phyloP scores from a whole-genome alignment of 2,329 filamentous ascomycete species.

The Penicillium sp. region DNA sequence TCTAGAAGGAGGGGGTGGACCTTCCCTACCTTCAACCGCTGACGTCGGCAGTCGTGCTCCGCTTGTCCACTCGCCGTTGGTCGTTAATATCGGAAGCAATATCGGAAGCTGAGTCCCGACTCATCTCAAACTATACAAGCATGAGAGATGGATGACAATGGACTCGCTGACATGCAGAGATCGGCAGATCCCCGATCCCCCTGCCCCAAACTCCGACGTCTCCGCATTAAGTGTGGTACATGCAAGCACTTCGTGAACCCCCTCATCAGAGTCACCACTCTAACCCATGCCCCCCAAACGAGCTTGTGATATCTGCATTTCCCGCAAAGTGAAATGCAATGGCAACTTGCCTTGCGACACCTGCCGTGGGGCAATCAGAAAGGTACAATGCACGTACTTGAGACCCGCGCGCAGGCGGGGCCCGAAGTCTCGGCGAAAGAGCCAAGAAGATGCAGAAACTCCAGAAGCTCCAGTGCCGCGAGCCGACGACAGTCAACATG shows the following conservation, averaged over 20 bases:
- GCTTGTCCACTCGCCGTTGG: not conserved
- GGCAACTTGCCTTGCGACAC: constrained; percentile 32
- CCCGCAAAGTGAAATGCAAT: constrained; percentile 33
- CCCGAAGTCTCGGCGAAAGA: constrained; percentile 25
- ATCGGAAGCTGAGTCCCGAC: no score
- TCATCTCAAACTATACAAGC: no score
- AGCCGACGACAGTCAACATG: not conserved
- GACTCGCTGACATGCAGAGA: not conserved
- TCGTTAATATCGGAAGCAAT: no score
- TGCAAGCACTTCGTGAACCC: not conserved
- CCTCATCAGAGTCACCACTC: not conserved
- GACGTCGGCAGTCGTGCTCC: not conserved
- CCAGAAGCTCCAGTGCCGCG: not conserved
- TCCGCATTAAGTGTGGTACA: not conserved
- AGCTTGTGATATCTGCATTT: constrained; percentile 33
- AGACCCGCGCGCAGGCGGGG: constrained; percentile 29
- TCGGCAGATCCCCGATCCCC: constrained; percentile 1
- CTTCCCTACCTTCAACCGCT: constrained; percentile 8
- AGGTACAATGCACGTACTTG: constrained; percentile 28
- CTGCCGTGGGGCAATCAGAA: constrained; percentile 22
- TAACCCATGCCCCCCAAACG: constrained; percentile 24
- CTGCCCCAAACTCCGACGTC: not conserved
- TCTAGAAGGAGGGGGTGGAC: constrained; percentile 9
- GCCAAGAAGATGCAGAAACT: not conserved
- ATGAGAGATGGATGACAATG: not conserved